Conservation (phyloP, 345 rosid species). For the Bruguiera parviflora region DNA sequence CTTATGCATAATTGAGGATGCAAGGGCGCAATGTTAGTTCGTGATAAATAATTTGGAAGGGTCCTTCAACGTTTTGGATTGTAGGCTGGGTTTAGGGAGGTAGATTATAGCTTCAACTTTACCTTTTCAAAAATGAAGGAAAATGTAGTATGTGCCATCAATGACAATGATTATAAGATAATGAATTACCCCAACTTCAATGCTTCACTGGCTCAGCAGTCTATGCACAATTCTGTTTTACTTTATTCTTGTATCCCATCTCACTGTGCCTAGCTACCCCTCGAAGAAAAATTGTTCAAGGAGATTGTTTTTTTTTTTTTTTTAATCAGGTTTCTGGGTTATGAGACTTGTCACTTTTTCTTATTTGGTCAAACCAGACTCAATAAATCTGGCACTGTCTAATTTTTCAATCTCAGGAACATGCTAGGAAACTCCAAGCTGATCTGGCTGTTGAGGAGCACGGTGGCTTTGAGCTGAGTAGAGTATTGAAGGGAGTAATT, state of each 20-base stretch:
- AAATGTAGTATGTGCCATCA: neutral
- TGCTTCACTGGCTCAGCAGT: neutral
- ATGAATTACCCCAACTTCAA: neutral
- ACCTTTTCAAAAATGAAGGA: neutral
- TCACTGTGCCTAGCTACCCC: too few relatives aligned
- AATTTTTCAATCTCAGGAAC: constrained; percentile 50
- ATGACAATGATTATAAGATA: neutral
- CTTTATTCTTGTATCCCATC: too few relatives aligned
- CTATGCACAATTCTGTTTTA: too few relatives aligned
- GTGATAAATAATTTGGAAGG: neutral
- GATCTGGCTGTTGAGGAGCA: constrained; percentile 64
- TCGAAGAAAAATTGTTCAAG: too few relatives aligned
- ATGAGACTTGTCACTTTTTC: too few relatives aligned
- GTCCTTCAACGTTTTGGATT: neutral
- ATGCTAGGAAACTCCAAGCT: constrained; percentile 58
- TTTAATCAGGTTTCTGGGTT: neutral
- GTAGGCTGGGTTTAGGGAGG: too few relatives aligned
- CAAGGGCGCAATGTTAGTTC: neutral
- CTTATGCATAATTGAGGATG: constrained; percentile 5
- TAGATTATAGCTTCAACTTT: neutral
- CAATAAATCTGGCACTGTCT: constrained; percentile 2
- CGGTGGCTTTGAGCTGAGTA: constrained; percentile 50
- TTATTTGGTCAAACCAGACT: neutral
- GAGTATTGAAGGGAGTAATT: constrained; percentile 60
- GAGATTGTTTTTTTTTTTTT: neutral